These are phyloP conservation scores for Phytophthora sojae DNA, from an alignment of 352 stramenopile species.

Conservation along the genomic window DNA sequence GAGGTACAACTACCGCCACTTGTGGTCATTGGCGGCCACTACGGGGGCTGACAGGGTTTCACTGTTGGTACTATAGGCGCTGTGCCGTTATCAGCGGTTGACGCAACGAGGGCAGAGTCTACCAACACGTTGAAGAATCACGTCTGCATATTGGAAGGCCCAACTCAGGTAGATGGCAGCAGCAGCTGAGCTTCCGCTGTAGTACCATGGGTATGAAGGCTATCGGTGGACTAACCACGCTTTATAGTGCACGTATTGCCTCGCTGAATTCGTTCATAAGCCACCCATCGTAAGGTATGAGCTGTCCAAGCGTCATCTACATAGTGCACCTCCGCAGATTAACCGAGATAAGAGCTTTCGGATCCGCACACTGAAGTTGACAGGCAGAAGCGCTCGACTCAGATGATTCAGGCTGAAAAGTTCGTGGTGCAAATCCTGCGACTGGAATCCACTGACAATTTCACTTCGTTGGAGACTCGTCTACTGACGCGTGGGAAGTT, in stretches of 20 bases:
- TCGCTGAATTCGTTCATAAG: too few species aligned
- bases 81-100: conserved; percentile 16
- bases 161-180: neutral
- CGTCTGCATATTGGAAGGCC: neutral
- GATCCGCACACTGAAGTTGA: neutral
- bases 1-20: neutral
- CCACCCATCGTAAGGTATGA: too few species aligned
- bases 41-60: conserved; percentile 4
- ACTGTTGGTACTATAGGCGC: conserved; percentile 23
- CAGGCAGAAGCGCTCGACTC: neutral
- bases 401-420: neutral
- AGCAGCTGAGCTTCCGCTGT: neutral
- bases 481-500: conserved; percentile 10
- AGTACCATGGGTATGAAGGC: too few species aligned
- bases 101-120: conserved; percentile 9
- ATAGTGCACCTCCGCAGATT: neutral
- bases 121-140: neutral
- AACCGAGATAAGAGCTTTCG: neutral
- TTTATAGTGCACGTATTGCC: too few species aligned
- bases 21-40: neutral
- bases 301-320: too few species aligned
- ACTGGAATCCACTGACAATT: neutral
- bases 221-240: too few species aligned
- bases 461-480: conserved; percentile 21
- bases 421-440: conserved; percentile 6